Evolutionary conservation across 176 grass and related monocot species (phyloP).

Genomic region (Olyra latifolia): DNA sequence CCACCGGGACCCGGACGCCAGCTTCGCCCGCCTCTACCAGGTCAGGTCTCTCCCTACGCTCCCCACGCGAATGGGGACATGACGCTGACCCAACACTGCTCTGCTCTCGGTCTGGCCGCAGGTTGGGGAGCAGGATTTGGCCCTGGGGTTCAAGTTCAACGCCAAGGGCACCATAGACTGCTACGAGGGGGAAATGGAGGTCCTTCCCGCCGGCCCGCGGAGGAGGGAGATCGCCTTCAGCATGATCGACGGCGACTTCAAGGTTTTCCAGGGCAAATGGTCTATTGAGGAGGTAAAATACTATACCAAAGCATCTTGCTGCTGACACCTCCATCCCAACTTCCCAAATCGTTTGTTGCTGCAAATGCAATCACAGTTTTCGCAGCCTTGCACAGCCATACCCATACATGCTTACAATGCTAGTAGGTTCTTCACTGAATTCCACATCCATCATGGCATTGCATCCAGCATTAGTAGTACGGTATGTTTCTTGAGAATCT

Average conservation of each 20-base stretch:
- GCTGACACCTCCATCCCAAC: background rate
- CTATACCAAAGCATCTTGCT: background rate
- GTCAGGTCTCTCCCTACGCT: too few relatives aligned
- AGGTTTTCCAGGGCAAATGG: slow-evolving; percentile 77
- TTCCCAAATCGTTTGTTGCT: background rate
- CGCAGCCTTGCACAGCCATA: too few relatives aligned
- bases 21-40: slow-evolving; percentile 80
- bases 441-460: too few relatives aligned
- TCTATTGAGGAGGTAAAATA: slow-evolving; percentile 79
- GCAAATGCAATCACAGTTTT: background rate
- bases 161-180: slow-evolving; percentile 84
- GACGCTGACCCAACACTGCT: too few relatives aligned
- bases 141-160: slow-evolving; percentile 80
- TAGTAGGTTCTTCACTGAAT: too few relatives aligned
- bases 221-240: slow-evolving; percentile 76
- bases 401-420: too few relatives aligned
- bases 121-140: slow-evolving; percentile 82
- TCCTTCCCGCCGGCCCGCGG: slow-evolving; percentile 19
- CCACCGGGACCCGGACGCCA: slow-evolving; percentile 13
- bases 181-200: slow-evolving; percentile 69
- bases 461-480: too few relatives aligned
- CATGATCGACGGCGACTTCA: slow-evolving; percentile 93
- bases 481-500: background rate
- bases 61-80: too few relatives aligned
- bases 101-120: background rate